These are phyloP conservation scores for Pythium brachiatum DNA, from an alignment of 352 stramenopile species.

Conservation along the genomic window DNA sequence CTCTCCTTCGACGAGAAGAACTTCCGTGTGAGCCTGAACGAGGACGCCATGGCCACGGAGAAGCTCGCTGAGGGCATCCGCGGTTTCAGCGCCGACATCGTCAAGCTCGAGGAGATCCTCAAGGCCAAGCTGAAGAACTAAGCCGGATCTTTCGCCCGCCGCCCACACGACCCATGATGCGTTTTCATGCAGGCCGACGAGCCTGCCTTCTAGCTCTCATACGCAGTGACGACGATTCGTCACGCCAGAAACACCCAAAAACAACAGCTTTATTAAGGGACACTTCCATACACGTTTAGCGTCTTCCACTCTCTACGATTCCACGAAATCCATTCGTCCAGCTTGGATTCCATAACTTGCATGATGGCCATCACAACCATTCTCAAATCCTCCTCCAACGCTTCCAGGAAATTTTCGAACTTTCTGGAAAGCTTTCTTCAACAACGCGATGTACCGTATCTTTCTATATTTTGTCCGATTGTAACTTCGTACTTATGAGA, in stretches of 20 bases:
- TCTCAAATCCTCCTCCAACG: background rate
- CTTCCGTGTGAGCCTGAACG: constrained; percentile 98
- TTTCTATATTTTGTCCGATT: background rate
- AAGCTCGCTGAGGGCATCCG: constrained; percentile 98
- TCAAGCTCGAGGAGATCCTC: constrained; percentile 98
- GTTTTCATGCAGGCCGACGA: constrained; percentile 1
- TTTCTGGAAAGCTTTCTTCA: background rate
- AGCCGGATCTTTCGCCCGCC: constrained; percentile 15
- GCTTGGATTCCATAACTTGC: background rate
- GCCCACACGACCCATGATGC: background rate
- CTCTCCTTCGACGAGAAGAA: constrained; percentile 90
- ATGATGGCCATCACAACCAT: background rate
- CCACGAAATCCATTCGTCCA: background rate
- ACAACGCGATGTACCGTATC: background rate
- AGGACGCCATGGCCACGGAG: constrained; percentile 96
- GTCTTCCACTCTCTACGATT: background rate
- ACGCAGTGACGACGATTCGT: background rate
- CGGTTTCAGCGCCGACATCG: constrained; percentile 95
- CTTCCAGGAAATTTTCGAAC: background rate
- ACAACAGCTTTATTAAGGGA: constrained; percentile 6
- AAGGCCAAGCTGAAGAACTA: constrained; percentile 91
- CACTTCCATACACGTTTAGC: constrained; percentile 3
- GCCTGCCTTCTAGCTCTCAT: constrained; percentile 1
- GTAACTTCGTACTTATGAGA: background rate
- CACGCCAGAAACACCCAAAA: background rate